These are phyloP conservation scores for Aspergillus aculeatinus DNA, from an alignment of 2,329 filamentous ascomycete species.

Conservation along the genomic window DNA sequence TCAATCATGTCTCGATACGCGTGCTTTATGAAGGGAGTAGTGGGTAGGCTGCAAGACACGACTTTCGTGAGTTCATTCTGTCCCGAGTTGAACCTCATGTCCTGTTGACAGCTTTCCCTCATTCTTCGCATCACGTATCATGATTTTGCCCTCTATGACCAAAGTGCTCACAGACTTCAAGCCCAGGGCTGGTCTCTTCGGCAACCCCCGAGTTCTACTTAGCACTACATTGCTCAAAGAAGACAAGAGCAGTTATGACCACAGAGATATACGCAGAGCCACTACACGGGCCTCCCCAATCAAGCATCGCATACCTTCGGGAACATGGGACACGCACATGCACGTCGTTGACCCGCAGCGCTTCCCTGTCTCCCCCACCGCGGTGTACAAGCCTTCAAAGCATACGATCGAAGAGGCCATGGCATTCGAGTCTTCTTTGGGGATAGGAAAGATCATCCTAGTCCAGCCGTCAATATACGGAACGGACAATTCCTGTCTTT, in stretches of 20 bases:
- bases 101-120: neutral
- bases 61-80: conserved; percentile 13
- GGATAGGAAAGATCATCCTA: conserved; percentile 57
- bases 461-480: conserved; percentile 64
- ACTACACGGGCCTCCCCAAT: conserved; percentile 11
- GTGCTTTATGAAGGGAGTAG: conserved; percentile 12
- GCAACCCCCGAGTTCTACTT: conserved; percentile 4
- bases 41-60: conserved; percentile 1
- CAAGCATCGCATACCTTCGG: conserved; percentile 29
- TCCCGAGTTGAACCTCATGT: neutral
- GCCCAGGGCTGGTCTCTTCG: conserved; percentile 19
- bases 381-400: conserved; percentile 52
- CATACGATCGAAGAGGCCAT: conserved; percentile 55
- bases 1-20: conserved; percentile 11
- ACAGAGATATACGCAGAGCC: neutral
- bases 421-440: conserved; percentile 52
- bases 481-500: conserved; percentile 58
- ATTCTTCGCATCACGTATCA: neutral
- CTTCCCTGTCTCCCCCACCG: conserved; percentile 51
- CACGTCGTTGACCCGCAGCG: conserved; percentile 57
- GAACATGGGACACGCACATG: conserved; percentile 63
- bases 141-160: conserved; percentile 7
- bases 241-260: neutral
- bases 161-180: conserved; percentile 29
- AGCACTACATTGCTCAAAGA: neutral